phyloP scores from a whole-genome alignment of 2,329 filamentous ascomycete genomes.

The Ceratocystis alfenasii region DNA sequence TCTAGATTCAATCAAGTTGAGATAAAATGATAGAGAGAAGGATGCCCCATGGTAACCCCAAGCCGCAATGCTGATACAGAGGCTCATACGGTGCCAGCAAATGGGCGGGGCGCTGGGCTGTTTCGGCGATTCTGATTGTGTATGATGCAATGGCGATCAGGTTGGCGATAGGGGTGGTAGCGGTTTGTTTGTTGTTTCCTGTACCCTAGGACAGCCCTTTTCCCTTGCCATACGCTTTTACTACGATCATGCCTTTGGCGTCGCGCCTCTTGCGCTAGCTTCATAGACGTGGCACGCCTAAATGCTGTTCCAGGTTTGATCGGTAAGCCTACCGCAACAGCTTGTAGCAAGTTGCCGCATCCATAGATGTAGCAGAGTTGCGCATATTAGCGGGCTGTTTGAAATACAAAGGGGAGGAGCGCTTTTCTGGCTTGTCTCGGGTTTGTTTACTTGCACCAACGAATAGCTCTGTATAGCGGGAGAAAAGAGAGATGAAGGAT shows the following conservation, averaged over 20 bases:
- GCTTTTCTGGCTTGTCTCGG: not conserved
- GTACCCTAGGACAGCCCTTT: not conserved
- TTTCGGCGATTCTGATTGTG: not conserved
- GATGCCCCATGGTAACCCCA: not conserved
- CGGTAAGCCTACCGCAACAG: not conserved
- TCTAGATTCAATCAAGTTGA: not conserved
- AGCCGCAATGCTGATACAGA: not conserved
- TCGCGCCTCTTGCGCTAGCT: not conserved
- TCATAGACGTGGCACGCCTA: not conserved
- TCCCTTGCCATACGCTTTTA: not conserved
- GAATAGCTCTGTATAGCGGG: not conserved
- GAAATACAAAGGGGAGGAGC: not conserved
- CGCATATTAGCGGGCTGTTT: not conserved
- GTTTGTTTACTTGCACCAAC: not conserved
- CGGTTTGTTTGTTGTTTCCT: conserved; percentile 1
- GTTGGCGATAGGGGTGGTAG: not conserved
- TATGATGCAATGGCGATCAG: not conserved
- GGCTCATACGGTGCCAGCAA: not conserved
- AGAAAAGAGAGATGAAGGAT: not conserved
- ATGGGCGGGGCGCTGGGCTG: not conserved
- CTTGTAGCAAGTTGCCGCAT: not conserved
- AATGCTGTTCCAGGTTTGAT: not conserved
- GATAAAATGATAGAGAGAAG: not conserved
- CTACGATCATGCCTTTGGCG: conserved; percentile 2
- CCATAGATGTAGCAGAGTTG: not conserved